phyloP scores from a whole-genome alignment of 768 basidiomycete genomes.

The Saitozyma podzolica region DNA sequence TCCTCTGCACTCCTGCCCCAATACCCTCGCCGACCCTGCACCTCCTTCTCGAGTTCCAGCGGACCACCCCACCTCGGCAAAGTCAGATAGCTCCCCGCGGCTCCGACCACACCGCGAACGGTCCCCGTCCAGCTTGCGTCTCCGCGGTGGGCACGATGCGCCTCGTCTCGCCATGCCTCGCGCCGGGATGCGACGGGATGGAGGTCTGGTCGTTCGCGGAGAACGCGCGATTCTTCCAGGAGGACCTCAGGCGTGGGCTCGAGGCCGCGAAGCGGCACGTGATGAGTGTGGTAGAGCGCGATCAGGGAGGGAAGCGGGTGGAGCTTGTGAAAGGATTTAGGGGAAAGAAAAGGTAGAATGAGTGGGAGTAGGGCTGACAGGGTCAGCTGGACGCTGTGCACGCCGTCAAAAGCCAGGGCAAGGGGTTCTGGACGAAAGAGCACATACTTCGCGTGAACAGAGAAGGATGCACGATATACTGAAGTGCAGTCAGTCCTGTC shows the following conservation, averaged over 20 bases:
- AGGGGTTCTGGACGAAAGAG: not conserved
- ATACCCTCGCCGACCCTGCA: slow-evolving; percentile 11
- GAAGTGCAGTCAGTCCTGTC: slow-evolving; percentile 1
- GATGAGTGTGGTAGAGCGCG: slow-evolving; percentile 15
- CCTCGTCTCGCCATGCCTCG: too few relatives aligned
- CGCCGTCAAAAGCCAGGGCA: not conserved
- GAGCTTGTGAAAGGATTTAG: slow-evolving; percentile 40
- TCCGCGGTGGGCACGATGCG: too few relatives aligned
- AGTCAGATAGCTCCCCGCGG: slow-evolving; percentile 8
- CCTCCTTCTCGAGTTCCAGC: not conserved
- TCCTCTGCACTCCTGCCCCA: slow-evolving; percentile 22
- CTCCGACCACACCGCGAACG: not conserved
- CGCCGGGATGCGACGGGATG: slow-evolving; percentile 2
- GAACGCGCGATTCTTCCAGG: slow-evolving; percentile 22
- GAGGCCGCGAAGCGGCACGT: slow-evolving; percentile 24
- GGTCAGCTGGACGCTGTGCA: not conserved
- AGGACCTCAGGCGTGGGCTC: slow-evolving; percentile 21
- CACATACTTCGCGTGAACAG: slow-evolving; percentile 33
- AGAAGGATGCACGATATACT: slow-evolving; percentile 45
- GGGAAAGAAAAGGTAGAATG: slow-evolving; percentile 38
- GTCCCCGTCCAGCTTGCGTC: too few relatives aligned
- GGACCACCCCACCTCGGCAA: not conserved
- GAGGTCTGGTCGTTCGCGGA: slow-evolving; percentile 15
- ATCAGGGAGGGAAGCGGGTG: slow-evolving; percentile 28
- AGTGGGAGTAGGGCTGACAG: slow-evolving; percentile 25